Percentiles rank a stretch among this genome's conserved stretches.
These are phyloP conservation scores for Tolypocladium pustulatum DNA, from an alignment of 2,329 filamentous ascomycete species.

Conservation along the genomic window DNA sequence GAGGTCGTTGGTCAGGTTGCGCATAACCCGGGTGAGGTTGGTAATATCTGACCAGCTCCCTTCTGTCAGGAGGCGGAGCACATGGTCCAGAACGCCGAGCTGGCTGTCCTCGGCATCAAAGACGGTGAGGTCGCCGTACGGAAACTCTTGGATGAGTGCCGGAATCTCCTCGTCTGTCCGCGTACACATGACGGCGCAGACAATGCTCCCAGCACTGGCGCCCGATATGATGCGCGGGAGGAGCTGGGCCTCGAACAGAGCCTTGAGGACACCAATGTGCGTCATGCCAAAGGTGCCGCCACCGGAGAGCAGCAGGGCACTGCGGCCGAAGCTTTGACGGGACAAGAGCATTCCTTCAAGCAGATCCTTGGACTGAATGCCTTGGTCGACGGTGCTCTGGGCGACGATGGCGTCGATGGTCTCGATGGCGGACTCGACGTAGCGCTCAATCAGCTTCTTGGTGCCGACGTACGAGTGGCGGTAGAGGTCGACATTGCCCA, in stretches of 20 bases:
- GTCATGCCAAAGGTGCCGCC: slow-evolving; percentile 89
- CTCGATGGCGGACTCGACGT: slow-evolving; percentile 68
- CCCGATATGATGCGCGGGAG: slow-evolving; percentile 82
- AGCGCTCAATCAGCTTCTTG: slow-evolving; percentile 76
- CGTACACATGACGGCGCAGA: slow-evolving; percentile 69
- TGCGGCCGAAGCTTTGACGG: slow-evolving; percentile 75
- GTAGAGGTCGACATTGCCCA: slow-evolving; percentile 76
- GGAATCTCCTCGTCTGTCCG: slow-evolving; percentile 72
- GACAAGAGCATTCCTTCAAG: slow-evolving; percentile 62
- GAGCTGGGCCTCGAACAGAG: slow-evolving; percentile 62
- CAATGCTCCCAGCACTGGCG: slow-evolving; percentile 78
- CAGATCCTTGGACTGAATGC: slow-evolving; percentile 45
- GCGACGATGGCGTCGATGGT: slow-evolving; percentile 66
- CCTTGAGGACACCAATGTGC: slow-evolving; percentile 79
- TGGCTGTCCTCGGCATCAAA: slow-evolving; percentile 54
- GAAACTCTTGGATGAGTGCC: slow-evolving; percentile 56
- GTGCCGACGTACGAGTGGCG: slow-evolving; percentile 77
- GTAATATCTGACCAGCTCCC: slow-evolving; percentile 79
- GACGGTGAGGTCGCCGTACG: slow-evolving; percentile 69
- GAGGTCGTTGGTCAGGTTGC: slow-evolving; percentile 68
- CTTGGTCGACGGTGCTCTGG: slow-evolving; percentile 39
- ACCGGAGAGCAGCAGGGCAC: slow-evolving; percentile 71
- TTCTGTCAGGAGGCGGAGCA: slow-evolving; percentile 66
- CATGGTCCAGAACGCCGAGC: slow-evolving; percentile 57
- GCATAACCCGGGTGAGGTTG: slow-evolving; percentile 74